phyloP scores from a whole-genome alignment of 345 rosid genomes.

The Jatropha curcas region DNA sequence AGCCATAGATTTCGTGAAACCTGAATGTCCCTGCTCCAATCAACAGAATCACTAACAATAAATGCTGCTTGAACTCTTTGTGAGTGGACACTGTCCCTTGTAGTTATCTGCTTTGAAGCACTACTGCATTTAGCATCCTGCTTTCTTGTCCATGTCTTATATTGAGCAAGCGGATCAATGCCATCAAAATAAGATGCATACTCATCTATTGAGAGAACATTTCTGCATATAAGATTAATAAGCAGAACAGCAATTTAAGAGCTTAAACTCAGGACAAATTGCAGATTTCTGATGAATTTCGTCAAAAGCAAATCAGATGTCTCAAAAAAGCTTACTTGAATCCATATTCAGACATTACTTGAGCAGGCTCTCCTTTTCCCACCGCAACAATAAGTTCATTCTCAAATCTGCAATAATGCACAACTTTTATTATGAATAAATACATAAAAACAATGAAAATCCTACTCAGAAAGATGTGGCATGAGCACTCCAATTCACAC shows the following conservation, averaged over 20 bases:
- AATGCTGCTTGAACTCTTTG: constrained; percentile 81
- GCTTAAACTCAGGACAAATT: not conserved
- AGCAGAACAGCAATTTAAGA: constrained; percentile 14
- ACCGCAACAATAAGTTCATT: constrained; percentile 73
- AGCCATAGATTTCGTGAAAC: constrained; percentile 31
- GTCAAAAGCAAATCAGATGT: constrained; percentile 4
- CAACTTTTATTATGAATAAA: not conserved
- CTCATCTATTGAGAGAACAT: constrained; percentile 81
- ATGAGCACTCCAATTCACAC: not conserved
- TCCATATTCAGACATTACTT: constrained; percentile 81
- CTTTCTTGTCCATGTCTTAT: constrained; percentile 57
- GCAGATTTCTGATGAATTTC: constrained; percentile 4
- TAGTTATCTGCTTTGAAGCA: constrained; percentile 16
- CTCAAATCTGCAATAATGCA: constrained; percentile 51
- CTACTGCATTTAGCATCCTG: constrained; percentile 27
- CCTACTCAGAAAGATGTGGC: not conserved
- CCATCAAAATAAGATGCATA: constrained; percentile 67
- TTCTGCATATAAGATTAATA: constrained; percentile 46
- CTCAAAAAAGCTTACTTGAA: constrained; percentile 51
- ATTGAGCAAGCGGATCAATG: constrained; percentile 78
- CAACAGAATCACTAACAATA: constrained; percentile 83
- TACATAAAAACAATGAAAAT: not conserved
- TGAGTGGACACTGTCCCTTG: constrained; percentile 34
- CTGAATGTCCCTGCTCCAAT: constrained; percentile 96
- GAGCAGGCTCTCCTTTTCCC: constrained; percentile 94